phyloP scores from a whole-genome alignment of 306 rosid genomes.

The Amphicarpaea edgeworthii region DNA sequence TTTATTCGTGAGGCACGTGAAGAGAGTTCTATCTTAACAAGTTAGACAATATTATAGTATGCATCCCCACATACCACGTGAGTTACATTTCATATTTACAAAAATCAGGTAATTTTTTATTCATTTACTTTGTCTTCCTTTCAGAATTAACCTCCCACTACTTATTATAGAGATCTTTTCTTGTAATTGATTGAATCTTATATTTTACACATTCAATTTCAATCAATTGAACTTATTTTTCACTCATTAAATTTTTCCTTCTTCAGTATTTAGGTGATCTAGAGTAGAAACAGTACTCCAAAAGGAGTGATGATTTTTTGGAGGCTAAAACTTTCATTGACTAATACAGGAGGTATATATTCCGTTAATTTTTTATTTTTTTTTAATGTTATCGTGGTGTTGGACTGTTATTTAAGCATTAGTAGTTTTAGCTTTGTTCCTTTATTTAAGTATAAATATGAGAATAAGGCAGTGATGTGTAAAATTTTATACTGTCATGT shows the following conservation, averaged over 20 bases:
- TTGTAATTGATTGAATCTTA: neutral
- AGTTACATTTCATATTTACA: neutral
- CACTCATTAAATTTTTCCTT: neutral
- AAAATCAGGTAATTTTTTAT: neutral
- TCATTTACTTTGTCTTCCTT: neutral
- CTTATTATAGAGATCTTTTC: neutral
- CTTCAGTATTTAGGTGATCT: neutral
- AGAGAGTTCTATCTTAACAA: constrained; percentile 44
- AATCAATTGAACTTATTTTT: neutral
- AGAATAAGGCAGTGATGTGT: too few species aligned
- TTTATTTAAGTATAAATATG: too few species aligned
- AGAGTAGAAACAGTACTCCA: neutral
- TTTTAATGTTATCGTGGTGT: neutral
- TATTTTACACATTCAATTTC: neutral
- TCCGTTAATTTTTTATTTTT: too few species aligned
- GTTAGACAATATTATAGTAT: constrained; percentile 3
- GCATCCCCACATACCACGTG: constrained; percentile 32
- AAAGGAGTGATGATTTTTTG: neutral
- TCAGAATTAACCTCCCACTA: neutral
- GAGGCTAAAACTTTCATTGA: neutral
- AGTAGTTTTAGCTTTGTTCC: neutral
- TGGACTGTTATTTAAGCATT: neutral
- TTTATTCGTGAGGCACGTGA: constrained; percentile 57
- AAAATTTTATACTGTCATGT: too few species aligned
- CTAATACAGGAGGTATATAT: too few species aligned